Base-by-base conservation (phyloP, 2,329 filamentous ascomycete species). In the Taxawa tesnikishii region DNA sequence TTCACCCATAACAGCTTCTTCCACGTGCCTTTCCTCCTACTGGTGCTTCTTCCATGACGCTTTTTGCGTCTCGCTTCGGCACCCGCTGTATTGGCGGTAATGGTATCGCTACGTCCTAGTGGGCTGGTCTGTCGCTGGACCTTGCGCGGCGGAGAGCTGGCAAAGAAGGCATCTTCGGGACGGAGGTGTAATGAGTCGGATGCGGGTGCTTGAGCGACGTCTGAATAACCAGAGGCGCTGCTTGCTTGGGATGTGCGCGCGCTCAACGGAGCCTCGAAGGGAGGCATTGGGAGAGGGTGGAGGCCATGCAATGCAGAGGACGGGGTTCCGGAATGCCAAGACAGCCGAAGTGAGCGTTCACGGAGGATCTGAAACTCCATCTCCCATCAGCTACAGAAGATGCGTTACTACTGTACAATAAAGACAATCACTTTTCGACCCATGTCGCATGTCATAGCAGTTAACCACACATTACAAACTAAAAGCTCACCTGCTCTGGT, bases 1-100 rank as follows among this genome's bases (percentile, higher is more conserved):
- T 93, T 94, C 50, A 98, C 87, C 90, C 90, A 98, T 34, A 98
- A 70, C 43, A 98, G 61, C 63, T 96, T 96, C 68, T 92, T 93
- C 83, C 88, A 96, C 8, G 73, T 73, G 31, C 75, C 73, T 49
- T 78, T 83, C 42, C 41, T 43, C 46, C 75, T 67, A 43, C 77
- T 82, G 29, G 73, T 63, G 43, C 74, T 80, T 12, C 75, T 67
- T 26, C 69, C 69, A 34, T 70, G 60, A 28, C 65, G 50, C 43
- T 66, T 65, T 30, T 63, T 62, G 43, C 62, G 65, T 44, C 48
- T 58, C 15, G 15, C 25, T 8, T 28, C 53, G 28, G 38, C 30
- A 48, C 47, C 31, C 44, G 44, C 14, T 49, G 23, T 32, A 10
- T 32, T 39, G 26, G 15, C 31, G 23, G 43, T 46, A 26, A 49